Evolutionary conservation across 139 green algal genomes (phyloP), one percentile per base, ranked within the genome.

Genomic region (Microglena sp.): DNA sequence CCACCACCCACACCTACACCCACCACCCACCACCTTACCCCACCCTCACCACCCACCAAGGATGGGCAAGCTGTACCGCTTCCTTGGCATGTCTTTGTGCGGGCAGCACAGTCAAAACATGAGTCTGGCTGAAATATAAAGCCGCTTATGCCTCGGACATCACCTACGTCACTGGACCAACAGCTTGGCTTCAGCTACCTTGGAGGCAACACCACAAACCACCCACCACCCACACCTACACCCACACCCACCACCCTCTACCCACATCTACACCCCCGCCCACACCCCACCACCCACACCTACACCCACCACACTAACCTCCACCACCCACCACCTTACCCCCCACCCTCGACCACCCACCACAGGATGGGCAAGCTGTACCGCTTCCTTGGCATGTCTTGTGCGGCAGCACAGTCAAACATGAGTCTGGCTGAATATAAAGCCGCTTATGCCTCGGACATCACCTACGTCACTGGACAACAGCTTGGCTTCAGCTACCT

Each of bases 391-490:
- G 90, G 90, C 22, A 68, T 96, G 0, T 80, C 50, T 0, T 85
- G 90, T 26, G 84, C 72, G 0, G 71, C 84, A 1, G 74, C 92
- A 6, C 74, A 79, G 32, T 74, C 57, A 1, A 54, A 71, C 29
- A 78, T 71, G 40, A 56, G 22, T 27, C 63, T 65, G 3, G 29
- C 34, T 7, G 60, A 79, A 29, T 66, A 64, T 28, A 33, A 59
- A 24, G 75, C 74, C n/a, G 81, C 67, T 1, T 87, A 84, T 32
- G 73, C 79, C 29, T 75, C 60, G 2, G 86, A 96, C 70, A 55
- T 97, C 62, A 92, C 84, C 2, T 97, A 96, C 68, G 77, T 84
- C 4, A 97, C 90, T 1, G 86, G 84, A 33, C 75, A 87, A 60
- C 66, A 92, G 66, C 66, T 95, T 36, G 78, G 74, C 5, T 97